Conservation (phyloP, 208 protist species). For the Crithidia fasciculata region DNA sequence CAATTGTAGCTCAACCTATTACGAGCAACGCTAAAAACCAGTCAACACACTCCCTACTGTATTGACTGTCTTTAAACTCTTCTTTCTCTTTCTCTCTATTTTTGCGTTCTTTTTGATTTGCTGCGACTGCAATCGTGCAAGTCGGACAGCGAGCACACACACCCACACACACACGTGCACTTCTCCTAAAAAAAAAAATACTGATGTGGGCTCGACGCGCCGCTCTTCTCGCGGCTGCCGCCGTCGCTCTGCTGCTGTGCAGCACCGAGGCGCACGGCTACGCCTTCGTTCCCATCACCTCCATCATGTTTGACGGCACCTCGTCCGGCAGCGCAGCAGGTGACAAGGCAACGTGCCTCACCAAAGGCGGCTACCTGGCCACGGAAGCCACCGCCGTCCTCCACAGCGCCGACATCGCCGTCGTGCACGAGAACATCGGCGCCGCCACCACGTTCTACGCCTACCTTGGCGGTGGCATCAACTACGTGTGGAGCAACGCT, state of each 20-base stretch:
- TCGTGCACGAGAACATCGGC: conserved; percentile 3
- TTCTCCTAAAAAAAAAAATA: background rate
- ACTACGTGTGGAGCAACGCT: background rate
- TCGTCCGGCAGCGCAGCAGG: background rate
- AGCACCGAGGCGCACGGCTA: conserved; percentile 1
- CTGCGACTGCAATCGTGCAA: background rate
- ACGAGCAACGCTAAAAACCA: no score
- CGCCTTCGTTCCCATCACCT: conserved; percentile 19
- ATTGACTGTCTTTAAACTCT: background rate
- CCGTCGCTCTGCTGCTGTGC: conserved; percentile 6
- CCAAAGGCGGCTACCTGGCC: conserved; percentile 31
- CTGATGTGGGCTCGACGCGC: background rate
- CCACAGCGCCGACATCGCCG: conserved; percentile 23
- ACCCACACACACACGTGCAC: background rate
- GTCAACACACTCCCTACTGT: background rate
- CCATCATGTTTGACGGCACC: conserved; percentile 10
- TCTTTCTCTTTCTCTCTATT: conserved; percentile 4
- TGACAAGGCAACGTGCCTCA: conserved; percentile 16
- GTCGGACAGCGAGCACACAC: background rate
- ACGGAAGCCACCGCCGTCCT: conserved; percentile 30
- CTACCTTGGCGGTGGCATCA: conserved; percentile 34
- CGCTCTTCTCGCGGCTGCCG: background rate
- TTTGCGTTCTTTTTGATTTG: background rate
- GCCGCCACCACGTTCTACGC: conserved; percentile 25
- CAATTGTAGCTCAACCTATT: no score